Conservation (phyloP, 176 grass and related monocot genomes). For the Cenchrus americanus region DNA sequence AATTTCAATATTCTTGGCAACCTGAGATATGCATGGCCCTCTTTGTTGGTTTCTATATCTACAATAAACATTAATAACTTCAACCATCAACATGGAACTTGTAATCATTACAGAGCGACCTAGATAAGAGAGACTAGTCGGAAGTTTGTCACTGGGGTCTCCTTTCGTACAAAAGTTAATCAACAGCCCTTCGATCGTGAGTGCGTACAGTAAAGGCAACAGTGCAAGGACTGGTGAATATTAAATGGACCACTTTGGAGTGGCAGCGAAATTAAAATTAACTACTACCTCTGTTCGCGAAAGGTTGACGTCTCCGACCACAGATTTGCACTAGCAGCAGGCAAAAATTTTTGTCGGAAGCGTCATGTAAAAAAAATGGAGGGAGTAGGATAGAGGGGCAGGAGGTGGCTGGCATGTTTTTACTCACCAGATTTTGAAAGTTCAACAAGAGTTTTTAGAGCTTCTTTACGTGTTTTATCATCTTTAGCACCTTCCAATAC, state of each 20-base stretch:
- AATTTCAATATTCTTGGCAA: conserved; percentile 1
- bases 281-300: too few species aligned
- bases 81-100: conserved; percentile 1
- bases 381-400: background rate
- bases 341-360: too few species aligned
- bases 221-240: conserved; percentile 7
- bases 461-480: conserved; percentile 89
- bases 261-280: conserved; percentile 12
- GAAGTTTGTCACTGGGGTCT: background rate
- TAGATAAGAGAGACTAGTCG: conserved; percentile 1
- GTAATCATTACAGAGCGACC: background rate
- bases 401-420: conserved; percentile 13
- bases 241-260: background rate
- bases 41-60: background rate
- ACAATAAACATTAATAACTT: conserved; percentile 26
- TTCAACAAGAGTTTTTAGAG: conserved; percentile 73
- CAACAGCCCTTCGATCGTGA: background rate
- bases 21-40: background rate
- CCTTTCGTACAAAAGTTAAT: conserved; percentile 25
- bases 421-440: conserved; percentile 76
- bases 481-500: conserved; percentile 80
- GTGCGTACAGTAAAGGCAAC: background rate
- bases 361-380: too few species aligned
- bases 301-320: too few species aligned
- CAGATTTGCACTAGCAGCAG: too few species aligned